A percentile compares a stretch with the other conserved stretches of the same genome.
These are phyloP conservation scores for Aspergillus cavernicola DNA, from an alignment of 495 filamentous ascomycete genomes.

Conservation along the genomic window DNA sequence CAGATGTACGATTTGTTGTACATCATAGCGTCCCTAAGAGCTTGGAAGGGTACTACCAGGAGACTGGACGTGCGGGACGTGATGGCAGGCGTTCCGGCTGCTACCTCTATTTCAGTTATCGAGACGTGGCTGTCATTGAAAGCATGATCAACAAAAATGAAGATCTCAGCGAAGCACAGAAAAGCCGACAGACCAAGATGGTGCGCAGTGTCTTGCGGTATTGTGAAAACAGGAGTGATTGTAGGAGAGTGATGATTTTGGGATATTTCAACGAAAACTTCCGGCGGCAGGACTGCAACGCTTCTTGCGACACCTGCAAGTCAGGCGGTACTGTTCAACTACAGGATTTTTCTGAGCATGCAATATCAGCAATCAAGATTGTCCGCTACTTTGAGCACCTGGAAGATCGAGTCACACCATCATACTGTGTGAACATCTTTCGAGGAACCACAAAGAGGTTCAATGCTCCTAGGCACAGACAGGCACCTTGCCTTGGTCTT, in stretches of 20 bases:
- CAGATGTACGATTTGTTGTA: conserved; percentile 92
- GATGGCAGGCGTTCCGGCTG: conserved; percentile 86
- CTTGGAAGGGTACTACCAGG: conserved; percentile 97
- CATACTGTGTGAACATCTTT: conserved; percentile 58
- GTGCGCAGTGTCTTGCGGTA: conserved; percentile 76
- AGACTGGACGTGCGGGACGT: conserved; percentile 90
- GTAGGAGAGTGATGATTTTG: conserved; percentile 82
- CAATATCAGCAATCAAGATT: conserved; percentile 60
- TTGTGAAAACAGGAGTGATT: conserved; percentile 83
- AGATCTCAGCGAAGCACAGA: conserved; percentile 71
- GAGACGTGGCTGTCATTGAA: conserved; percentile 58
- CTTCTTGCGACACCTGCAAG: conserved; percentile 82
- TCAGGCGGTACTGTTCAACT: conserved; percentile 62
- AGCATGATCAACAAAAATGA: conserved; percentile 71
- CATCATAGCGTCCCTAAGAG: conserved; percentile 90
- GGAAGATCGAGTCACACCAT: conserved; percentile 44
- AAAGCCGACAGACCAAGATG: conserved; percentile 79
- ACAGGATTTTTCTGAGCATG: conserved; percentile 73
- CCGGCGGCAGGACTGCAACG: conserved; percentile 61
- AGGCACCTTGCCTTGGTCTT: conserved; percentile 49
- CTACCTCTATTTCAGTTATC: conserved; percentile 82
- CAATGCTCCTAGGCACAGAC: conserved; percentile 42
- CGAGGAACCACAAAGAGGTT: conserved; percentile 53
- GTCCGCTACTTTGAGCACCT: conserved; percentile 53
- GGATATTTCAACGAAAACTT: conserved; percentile 90